A percentile compares a stretch with the other conserved stretches of the same genome.
These are phyloP conservation scores for Diaporthe batatas DNA, from an alignment of 2,329 filamentous ascomycete genomes.

Conservation along the genomic window DNA sequence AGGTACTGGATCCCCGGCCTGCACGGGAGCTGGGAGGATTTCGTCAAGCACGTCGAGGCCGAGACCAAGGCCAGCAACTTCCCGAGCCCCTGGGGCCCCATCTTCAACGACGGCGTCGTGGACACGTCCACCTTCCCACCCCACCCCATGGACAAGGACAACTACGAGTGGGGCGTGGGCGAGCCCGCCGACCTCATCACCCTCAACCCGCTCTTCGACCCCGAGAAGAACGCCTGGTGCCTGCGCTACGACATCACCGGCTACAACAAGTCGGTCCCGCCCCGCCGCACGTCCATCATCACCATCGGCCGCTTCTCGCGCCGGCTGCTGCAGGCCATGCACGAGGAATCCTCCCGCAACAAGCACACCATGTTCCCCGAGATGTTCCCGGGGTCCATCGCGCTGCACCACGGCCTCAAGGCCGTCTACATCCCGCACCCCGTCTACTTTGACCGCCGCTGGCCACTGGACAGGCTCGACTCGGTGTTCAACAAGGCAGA, in stretches of 20 bases:
- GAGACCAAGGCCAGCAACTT: conserved; percentile 65
- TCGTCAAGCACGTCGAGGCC: conserved; percentile 73
- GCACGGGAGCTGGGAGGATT: conserved; percentile 76
- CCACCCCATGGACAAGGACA: conserved; percentile 69
- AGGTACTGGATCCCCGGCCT: conserved; percentile 79
- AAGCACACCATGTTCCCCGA: conserved; percentile 82
- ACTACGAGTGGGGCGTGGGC: conserved; percentile 81
- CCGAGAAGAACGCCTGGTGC: conserved; percentile 79
- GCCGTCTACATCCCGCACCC: conserved; percentile 83
- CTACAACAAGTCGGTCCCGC: conserved; percentile 71
- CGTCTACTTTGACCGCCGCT: conserved; percentile 82
- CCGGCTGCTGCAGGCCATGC: conserved; percentile 80
- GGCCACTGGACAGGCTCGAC: conserved; percentile 68
- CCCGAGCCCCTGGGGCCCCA: conserved; percentile 75
- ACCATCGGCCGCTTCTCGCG: conserved; percentile 83
- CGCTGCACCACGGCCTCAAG: conserved; percentile 83
- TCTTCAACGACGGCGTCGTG: conserved; percentile 72
- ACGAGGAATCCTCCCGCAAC: conserved; percentile 79
- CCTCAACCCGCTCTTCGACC: conserved; percentile 83
- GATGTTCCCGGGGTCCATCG: conserved; percentile 81
- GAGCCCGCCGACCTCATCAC: conserved; percentile 81
- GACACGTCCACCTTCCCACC: conserved; percentile 71
- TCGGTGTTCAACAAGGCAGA: conserved; percentile 72
- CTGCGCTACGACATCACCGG: conserved; percentile 77
- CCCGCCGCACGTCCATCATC: conserved; percentile 82